Evolutionary conservation across 164 flowering plant species (phyloP).

Genomic region (Nymphaea colorata): DNA sequence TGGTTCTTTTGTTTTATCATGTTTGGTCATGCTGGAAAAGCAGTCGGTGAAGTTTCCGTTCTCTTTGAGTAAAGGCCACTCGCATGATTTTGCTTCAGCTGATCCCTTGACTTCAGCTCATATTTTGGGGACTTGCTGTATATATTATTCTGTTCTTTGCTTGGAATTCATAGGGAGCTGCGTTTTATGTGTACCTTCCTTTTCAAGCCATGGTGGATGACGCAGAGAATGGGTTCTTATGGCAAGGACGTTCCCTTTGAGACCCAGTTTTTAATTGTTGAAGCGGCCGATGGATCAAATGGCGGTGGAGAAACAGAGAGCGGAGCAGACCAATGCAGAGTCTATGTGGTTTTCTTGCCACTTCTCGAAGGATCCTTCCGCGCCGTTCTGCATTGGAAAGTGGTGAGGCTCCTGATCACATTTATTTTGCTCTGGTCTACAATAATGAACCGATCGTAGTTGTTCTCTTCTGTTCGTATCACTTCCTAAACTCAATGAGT

Average conservation of each 20-base stretch:
- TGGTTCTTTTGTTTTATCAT: neutral
- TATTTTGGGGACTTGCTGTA: neutral
- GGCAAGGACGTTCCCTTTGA: constrained; percentile 75
- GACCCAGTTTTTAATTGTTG: constrained; percentile 81
- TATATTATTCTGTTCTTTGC: neutral
- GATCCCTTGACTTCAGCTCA: too few relatives aligned
- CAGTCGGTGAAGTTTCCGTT: too few relatives aligned
- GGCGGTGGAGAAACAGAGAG: constrained; percentile 13
- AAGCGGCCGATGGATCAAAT: constrained; percentile 32
- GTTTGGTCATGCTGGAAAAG: neutral
- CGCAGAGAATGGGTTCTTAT: constrained; percentile 71
- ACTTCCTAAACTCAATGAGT: neutral
- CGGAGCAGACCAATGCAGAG: constrained; percentile 6
- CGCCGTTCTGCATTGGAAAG: constrained; percentile 87
- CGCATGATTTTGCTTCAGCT: too few relatives aligned
- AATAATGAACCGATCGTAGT: neutral
- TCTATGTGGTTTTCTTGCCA: constrained; percentile 66
- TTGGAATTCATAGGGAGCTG: constrained; percentile 36
- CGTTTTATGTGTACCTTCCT: constrained; percentile 73
- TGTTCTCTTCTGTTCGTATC: neutral
- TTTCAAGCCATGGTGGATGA: constrained; percentile 95
- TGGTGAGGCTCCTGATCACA: constrained; percentile 25
- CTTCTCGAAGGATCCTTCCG: constrained; percentile 77
- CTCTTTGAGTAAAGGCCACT: too few relatives aligned
- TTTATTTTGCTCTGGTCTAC: too few relatives aligned